Conservation (phyloP, 805 yeast species). For the Spathaspora sp. region DNA sequence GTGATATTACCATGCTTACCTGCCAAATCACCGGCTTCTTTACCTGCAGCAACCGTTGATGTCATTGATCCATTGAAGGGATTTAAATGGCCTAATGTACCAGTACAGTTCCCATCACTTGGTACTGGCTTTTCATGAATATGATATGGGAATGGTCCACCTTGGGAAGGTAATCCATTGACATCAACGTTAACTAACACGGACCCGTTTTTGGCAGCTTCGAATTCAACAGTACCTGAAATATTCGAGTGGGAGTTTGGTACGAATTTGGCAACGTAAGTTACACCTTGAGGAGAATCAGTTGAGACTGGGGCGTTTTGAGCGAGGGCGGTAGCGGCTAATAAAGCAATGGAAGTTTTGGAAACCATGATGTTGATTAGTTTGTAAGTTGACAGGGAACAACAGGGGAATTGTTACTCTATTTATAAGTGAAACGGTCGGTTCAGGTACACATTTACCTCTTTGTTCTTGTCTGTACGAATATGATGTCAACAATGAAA, state of each 20-base stretch:
- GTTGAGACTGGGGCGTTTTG: constrained; percentile 23
- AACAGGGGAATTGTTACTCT: not conserved
- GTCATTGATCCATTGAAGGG: constrained; percentile 32
- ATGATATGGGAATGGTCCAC: constrained; percentile 40
- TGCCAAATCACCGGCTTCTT: constrained; percentile 37
- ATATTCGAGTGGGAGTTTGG: constrained; percentile 13
- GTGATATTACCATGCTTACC: constrained; percentile 35
- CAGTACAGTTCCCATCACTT: constrained; percentile 34
- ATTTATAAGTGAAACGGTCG: not conserved
- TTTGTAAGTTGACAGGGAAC: not conserved
- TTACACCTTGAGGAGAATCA: constrained; percentile 26
- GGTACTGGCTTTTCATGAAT: constrained; percentile 37
- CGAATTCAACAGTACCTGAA: constrained; percentile 27
- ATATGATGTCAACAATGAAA: not conserved
- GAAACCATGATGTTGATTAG: not conserved
- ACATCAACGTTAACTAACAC: constrained; percentile 31
- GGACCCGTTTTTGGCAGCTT: constrained; percentile 26
- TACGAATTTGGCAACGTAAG: constrained; percentile 25
- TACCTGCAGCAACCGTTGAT: constrained; percentile 19
- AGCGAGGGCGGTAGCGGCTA: constrained; percentile 8
- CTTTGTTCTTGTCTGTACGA: not conserved
- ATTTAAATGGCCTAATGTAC: constrained; percentile 32
- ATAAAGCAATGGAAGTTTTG: not conserved
- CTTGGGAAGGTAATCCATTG: constrained; percentile 26
- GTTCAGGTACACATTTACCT: not conserved